These are phyloP conservation scores for Chlorella variabilis DNA, from an alignment of 163 green algal genomes.

Conservation along the genomic window DNA sequence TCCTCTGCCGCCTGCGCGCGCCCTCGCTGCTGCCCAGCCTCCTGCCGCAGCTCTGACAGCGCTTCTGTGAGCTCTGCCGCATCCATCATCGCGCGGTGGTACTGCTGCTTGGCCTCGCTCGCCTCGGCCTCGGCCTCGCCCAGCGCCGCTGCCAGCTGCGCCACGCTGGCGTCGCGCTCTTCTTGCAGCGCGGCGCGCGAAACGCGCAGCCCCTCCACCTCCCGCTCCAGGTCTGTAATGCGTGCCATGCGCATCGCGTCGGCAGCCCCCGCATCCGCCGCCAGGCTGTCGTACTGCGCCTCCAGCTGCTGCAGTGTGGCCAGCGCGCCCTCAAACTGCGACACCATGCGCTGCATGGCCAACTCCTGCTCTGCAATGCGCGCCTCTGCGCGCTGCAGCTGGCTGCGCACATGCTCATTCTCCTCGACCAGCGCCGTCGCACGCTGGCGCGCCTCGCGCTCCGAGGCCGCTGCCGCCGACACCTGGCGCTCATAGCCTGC, in stretches of 20 bases:
- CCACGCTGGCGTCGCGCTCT: conserved; percentile 17
- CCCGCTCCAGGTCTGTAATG: conserved; percentile 27
- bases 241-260: conserved; percentile 15
- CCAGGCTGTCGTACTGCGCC: conserved; percentile 41
- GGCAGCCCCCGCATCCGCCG: background rate
- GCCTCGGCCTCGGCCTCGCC: background rate
- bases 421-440: background rate
- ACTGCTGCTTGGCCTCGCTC: conserved; percentile 35
- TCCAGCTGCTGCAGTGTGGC: conserved; percentile 48
- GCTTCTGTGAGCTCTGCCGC: conserved; percentile 29
- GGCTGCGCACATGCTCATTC: conserved; percentile 7
- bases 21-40: background rate
- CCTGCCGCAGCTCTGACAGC: background rate
- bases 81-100: conserved; percentile 35
- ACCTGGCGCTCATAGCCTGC: conserved; percentile 41
- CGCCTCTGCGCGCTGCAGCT: conserved; percentile 40
- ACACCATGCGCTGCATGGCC: conserved; percentile 38
- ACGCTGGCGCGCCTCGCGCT: conserved; percentile 28
- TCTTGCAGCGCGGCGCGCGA: background rate
- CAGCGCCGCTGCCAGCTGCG: background rate
- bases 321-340: conserved; percentile 49
- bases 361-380: conserved; percentile 36
- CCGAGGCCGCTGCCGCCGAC: background rate
- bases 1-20: background rate
- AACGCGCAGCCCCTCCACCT: conserved; percentile 13